Conservation (phyloP, 1,284 basidiomycete species). For the Ustilago vetiveriae region DNA sequence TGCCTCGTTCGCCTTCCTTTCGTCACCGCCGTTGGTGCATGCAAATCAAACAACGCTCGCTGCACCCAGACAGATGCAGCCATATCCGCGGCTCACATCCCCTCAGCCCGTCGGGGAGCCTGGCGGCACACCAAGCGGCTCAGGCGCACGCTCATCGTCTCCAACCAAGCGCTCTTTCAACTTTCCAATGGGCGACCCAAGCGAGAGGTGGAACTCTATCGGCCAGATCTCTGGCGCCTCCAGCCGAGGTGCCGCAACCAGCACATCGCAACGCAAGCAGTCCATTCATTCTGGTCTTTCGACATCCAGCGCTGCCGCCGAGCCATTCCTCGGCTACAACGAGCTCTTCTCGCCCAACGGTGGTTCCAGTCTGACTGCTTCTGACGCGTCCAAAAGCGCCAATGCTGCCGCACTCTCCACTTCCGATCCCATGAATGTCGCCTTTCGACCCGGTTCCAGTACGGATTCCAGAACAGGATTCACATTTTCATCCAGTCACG, state of each 20-base stretch:
- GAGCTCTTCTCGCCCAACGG: conserved; percentile 49
- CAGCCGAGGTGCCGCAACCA: conserved; percentile 3
- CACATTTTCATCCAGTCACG: conserved; percentile 28
- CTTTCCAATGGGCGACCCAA: conserved; percentile 50
- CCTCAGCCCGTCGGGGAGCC: conserved; percentile 39
- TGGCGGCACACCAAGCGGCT: not conserved
- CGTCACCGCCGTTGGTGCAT: conserved; percentile 26
- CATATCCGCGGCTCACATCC: conserved; percentile 52
- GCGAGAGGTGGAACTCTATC: conserved; percentile 58
- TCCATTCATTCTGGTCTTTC: conserved; percentile 31
- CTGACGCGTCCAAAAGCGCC: conserved; percentile 27
- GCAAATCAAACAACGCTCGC: conserved; percentile 22
- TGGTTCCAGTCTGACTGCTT: conserved; percentile 15
- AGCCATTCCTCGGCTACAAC: conserved; percentile 58
- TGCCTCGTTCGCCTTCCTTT: conserved; percentile 13
- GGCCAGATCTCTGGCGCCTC: conserved; percentile 28
- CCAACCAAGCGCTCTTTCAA: conserved; percentile 52
- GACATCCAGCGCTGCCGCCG: conserved; percentile 15
- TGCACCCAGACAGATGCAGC: conserved; percentile 51
- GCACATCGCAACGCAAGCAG: conserved; percentile 32
- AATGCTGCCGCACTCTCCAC: conserved; percentile 37
- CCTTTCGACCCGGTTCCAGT: conserved; percentile 26
- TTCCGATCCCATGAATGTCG: conserved; percentile 44
- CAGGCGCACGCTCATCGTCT: conserved; percentile 51
- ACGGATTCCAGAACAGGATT: conserved; percentile 27